These are phyloP conservation scores for Benincasa hispida DNA, from an alignment of 306 rosid genomes.

Conservation along the genomic window DNA sequence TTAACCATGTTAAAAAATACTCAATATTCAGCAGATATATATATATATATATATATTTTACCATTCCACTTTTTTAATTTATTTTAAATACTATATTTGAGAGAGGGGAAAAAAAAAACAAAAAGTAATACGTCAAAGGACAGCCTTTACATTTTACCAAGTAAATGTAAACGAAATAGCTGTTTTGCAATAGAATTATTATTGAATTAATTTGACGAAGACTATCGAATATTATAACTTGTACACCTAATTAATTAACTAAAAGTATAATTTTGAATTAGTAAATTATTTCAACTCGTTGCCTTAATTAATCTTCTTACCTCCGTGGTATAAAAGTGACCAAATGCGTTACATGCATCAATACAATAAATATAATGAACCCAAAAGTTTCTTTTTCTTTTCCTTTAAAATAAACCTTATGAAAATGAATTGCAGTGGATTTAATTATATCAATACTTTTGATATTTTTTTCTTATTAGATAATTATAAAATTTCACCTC, in stretches of 20 bases:
- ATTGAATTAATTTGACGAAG: background rate
- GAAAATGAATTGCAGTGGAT: too few relatives aligned
- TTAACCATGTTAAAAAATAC: too few relatives aligned
- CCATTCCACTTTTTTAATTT: too few relatives aligned
- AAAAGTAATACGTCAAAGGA: background rate
- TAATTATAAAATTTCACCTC: too few relatives aligned
- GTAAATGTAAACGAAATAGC: background rate
- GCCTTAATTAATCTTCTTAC: background rate
- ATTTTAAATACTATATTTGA: too few relatives aligned
- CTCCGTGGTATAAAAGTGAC: background rate
- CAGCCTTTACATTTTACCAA: background rate
- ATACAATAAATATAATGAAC: background rate
- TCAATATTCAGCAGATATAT: too few relatives aligned
- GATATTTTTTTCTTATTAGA: too few relatives aligned
- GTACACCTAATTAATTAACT: background rate
- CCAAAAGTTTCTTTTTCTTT: background rate
- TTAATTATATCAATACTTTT: too few relatives aligned
- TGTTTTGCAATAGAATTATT: background rate
- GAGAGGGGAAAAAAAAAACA: too few relatives aligned
- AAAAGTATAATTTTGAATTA: background rate
- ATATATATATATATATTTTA: too few relatives aligned
- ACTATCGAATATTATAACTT: background rate
- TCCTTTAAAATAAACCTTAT: too few relatives aligned
- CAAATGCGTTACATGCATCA: background rate
- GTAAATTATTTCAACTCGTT: background rate